Evolutionary conservation across 1,284 basidiomycete species (phyloP), one percentile per base, ranked within the genome.

Genomic region (Malassezia equina): DNA sequence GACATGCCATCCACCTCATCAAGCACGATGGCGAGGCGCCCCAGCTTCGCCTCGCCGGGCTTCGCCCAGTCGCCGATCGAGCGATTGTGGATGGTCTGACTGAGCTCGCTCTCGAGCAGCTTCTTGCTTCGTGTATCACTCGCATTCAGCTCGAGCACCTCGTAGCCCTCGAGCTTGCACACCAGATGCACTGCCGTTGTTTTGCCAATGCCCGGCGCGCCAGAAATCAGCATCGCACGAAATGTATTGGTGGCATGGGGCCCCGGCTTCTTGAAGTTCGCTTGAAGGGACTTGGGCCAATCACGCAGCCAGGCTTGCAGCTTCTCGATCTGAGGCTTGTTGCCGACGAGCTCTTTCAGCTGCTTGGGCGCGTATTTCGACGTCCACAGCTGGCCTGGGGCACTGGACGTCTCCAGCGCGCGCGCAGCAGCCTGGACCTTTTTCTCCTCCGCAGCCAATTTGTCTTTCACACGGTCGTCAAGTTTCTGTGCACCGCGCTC

Each of bases 1-100:
- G 90, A 94, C 90, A 98, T 98, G 7, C 94, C 93, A 66, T 99
- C 93, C 0, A 98, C 93, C 75, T 99, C 94, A 72, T 99, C 94
- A 90, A 99, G 95, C 74, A 98, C 96, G 41, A 98, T 78, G 62
- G 90, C 89, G 0, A 86, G 84, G 66, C 81, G 83, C 62, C 87
- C 82, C 0, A 47, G 29, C 17, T 52, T 54, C 11, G 52, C 34
- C 3, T 39, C 51, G 39, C 58, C 43, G 24, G 32, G 51, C 6
- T 78, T 78, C 76, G 93, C 83, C 80, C 85, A 98, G 0, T 86
- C 86, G 69, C 95, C 90, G 31, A 98, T 77, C 0, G 87, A 90
- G 7, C 82, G 82, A 67, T 95, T 75, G 51, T 66, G 66, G 55
- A 72, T 67, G 13, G 66, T 67, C 42, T 70, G 63, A 34, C 60